Percentiles rank a stretch among this genome's conserved stretches.
Evolutionary conservation across 441 rosid genomes (phyloP).

Genomic region (Croton laevigatus): DNA sequence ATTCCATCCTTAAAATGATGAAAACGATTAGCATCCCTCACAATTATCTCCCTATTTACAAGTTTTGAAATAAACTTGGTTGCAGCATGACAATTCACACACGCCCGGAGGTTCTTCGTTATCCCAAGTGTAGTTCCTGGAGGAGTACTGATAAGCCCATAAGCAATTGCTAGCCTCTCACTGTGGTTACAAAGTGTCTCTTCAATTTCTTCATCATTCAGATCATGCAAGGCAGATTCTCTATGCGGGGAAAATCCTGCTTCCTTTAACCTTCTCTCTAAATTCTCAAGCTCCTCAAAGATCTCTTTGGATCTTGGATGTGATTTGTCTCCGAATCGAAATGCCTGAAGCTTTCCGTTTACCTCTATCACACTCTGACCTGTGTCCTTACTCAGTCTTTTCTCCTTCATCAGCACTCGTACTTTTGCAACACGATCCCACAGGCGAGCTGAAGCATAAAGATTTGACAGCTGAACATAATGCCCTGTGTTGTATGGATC

Average conservation of each 20-base stretch:
- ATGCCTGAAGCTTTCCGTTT: conserved; percentile 54
- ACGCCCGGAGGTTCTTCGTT: conserved; percentile 65
- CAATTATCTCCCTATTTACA: conserved; percentile 59
- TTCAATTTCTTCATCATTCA: conserved; percentile 61
- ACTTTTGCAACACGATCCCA: conserved; percentile 62
- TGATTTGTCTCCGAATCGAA: conserved; percentile 65
- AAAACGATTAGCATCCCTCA: conserved; percentile 74
- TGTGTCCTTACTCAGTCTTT: conserved; percentile 58
- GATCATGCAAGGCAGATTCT: conserved; percentile 59
- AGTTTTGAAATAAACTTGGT: conserved; percentile 62
- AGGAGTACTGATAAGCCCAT: conserved; percentile 64
- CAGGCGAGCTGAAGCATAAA: conserved; percentile 65
- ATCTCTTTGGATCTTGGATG: conserved; percentile 57
- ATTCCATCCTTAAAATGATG: conserved; percentile 63
- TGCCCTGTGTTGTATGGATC: conserved; percentile 69
- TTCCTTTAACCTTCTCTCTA: conserved; percentile 59
- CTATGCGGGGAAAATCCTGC: conserved; percentile 53
- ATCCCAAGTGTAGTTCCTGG: conserved; percentile 61
- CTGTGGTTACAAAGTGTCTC: conserved; percentile 69
- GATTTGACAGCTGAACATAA: conserved; percentile 78
- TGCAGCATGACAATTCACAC: conserved; percentile 73
- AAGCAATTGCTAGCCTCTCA: conserved; percentile 74
- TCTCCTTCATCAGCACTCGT: conserved; percentile 58
- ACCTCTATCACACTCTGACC: conserved; percentile 67
- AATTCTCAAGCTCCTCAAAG: conserved; percentile 42